Base-by-base conservation (phyloP, 176 grass and related monocot genomes). In the Neostapfia colusana region DNA sequence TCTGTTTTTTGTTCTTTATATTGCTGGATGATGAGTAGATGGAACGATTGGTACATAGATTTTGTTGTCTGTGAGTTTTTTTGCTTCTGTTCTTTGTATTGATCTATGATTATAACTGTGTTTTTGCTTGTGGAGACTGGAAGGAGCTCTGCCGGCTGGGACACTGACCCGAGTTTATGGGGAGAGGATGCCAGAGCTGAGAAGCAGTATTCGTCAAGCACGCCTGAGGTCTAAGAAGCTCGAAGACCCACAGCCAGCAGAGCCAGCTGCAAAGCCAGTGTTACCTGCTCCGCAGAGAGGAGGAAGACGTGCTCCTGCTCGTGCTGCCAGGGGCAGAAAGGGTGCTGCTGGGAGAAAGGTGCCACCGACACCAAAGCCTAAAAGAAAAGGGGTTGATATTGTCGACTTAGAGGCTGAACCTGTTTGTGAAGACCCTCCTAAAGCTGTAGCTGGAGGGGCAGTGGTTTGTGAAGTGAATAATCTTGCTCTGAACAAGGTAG, bases 161-260 rank as follows among this genome's bases (percentile, higher is more conserved):
- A 81, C 73, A 36, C 74, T 46, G 39, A 76, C 48, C 58, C 11
- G 51, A 85, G 63, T 97, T 87, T 82, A 97, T 97, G 90, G 94
- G 86, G 80, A 91, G 88, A 97, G 86, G 78, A 97, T 97, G 94
- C 88, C 90, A 85, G 72, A 89, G 65, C 84, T 93, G 86, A 84
- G 90, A 83, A 93, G 90, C 83, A 92, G 90, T 75, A 79, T 79
- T 79, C 88, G 88, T 16, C 93, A 93, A 91, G 88, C 88, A 26
- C 86, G 83, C 21, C 51, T 93, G 59, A 90, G 75, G 72, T 93
- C 90, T 42, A 87, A 81, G 75, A 91, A 89, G 65, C 86, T 68
- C 7, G 79, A 85, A 38, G 65, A 89, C 14, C 79, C 76, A 45
- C 62, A 76, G 69, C 56, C 26, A 38, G 74, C 70, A 63, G 80